phyloP scores from a whole-genome alignment of 768 basidiomycete genomes.

The Clitopilus passeckerianus region DNA sequence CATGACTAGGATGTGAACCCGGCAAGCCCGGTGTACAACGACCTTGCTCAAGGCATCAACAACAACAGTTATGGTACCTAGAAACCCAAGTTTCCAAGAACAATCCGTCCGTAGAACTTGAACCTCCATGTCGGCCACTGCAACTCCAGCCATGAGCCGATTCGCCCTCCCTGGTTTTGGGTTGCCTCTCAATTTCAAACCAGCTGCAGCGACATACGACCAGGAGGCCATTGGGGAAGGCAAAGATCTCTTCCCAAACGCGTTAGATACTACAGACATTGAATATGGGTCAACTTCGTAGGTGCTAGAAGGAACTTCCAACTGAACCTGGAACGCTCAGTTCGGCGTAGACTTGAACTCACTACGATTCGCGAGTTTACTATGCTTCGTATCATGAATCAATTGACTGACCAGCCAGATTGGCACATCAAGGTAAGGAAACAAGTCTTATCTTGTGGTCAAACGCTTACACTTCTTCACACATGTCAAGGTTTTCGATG shows the following conservation, averaged over 20 bases:
- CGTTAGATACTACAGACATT: not conserved
- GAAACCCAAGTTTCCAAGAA: too few species aligned
- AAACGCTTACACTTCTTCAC: too few species aligned
- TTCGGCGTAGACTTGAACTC: slow-evolving; percentile 4
- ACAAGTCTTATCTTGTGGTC: too few species aligned
- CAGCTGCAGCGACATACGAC: not conserved
- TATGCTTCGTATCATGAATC: slow-evolving; percentile 14
- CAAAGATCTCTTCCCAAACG: not conserved
- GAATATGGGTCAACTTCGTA: not conserved
- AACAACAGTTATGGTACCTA: too few species aligned
- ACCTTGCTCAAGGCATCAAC: too few species aligned
- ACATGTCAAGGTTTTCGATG: slow-evolving; percentile 7
- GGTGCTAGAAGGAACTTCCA: not conserved
- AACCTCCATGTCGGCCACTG: not conserved
- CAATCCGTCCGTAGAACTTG: too few species aligned
- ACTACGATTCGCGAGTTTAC: slow-evolving; percentile 13
- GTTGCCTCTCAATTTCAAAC: slow-evolving; percentile 1
- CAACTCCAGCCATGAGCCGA: not conserved
- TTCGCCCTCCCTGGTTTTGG: slow-evolving; percentile 3
- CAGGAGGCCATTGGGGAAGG: not conserved
- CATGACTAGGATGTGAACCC: too few species aligned
- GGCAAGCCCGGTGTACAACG: too few species aligned
- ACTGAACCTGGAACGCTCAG: not conserved
- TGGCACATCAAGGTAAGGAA: slow-evolving; percentile 11
- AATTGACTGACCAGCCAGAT: slow-evolving; percentile 11